Conservation (phyloP, 306 rosid species). For the Macrotyloma uniflorum region DNA sequence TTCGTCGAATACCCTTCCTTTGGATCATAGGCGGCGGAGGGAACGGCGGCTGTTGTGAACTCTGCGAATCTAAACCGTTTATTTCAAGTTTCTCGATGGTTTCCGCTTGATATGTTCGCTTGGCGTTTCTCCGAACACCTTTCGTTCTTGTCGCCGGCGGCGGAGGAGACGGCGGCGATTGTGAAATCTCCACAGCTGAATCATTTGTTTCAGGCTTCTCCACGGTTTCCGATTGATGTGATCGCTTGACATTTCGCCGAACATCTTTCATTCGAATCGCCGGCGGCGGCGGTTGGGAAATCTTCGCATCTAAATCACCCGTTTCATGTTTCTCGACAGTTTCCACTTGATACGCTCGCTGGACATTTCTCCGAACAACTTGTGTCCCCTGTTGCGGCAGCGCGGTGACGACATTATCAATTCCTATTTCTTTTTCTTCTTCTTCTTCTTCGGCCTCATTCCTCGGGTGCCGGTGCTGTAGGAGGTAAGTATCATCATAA, state of each 20-base stretch:
- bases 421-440: conserved; percentile 15
- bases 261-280: not conserved
- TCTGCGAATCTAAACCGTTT: not conserved
- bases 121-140: conserved; percentile 34
- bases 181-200: not conserved
- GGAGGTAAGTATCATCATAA: conserved; percentile 45
- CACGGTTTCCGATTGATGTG: not conserved
- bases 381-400: not conserved
- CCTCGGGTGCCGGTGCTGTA: conserved; percentile 40
- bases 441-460: conserved; percentile 41
- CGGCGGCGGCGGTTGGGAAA: not conserved
- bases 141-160: conserved; percentile 8
- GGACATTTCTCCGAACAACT: not conserved
- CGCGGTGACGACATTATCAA: conserved; percentile 36
- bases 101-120: conserved; percentile 41
- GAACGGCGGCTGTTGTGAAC: not conserved
- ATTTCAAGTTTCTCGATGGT: not conserved
- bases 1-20: not conserved
- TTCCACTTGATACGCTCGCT: not conserved
- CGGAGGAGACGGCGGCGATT: not conserved
- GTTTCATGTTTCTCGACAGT: not conserved
- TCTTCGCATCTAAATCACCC: not conserved
- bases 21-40: not conserved
- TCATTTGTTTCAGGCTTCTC: not conserved
- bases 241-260: not conserved